phyloP scores from a whole-genome alignment of 768 basidiomycete species.

The Collybiopsis confluens region DNA sequence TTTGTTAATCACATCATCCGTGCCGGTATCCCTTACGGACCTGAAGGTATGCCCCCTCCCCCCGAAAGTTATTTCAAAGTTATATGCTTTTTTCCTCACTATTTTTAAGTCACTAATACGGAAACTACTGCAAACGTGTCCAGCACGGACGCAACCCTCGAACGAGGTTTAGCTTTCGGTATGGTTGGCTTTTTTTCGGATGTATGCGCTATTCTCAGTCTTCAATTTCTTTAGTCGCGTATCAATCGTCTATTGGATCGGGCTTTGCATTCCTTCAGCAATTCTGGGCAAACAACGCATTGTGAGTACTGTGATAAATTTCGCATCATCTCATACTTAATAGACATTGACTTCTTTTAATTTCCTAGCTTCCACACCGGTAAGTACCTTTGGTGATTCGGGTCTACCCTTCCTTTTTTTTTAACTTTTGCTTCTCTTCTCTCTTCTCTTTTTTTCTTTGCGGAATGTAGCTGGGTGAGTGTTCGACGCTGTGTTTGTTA shows the following conservation, averaged over 20 bases:
- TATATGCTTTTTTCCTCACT: no score
- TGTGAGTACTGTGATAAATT: background rate
- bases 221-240: no score
- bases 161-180: conserved; percentile 11
- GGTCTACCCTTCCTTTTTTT: background rate
- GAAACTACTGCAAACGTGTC: conserved; percentile 1
- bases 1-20: conserved; percentile 7
- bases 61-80: no score
- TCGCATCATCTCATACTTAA: no score
- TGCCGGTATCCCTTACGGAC: conserved; percentile 8
- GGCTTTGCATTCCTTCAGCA: conserved; percentile 16
- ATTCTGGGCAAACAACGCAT: conserved; percentile 12
- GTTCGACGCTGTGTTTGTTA: background rate
- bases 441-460: no score
- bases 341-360: no score
- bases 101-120: conserved; percentile 5
- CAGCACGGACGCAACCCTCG: background rate
- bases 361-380: background rate
- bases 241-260: conserved; percentile 12
- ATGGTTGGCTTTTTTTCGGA: background rate
- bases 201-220: no score
- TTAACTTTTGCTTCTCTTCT: background rate
- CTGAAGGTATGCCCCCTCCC: conserved; percentile 13
- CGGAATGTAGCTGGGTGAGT: background rate
- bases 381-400: background rate